These are phyloP conservation scores for Rhodamnia rubescens DNA, from an alignment of 345 rosid species.

Conservation along the genomic window DNA sequence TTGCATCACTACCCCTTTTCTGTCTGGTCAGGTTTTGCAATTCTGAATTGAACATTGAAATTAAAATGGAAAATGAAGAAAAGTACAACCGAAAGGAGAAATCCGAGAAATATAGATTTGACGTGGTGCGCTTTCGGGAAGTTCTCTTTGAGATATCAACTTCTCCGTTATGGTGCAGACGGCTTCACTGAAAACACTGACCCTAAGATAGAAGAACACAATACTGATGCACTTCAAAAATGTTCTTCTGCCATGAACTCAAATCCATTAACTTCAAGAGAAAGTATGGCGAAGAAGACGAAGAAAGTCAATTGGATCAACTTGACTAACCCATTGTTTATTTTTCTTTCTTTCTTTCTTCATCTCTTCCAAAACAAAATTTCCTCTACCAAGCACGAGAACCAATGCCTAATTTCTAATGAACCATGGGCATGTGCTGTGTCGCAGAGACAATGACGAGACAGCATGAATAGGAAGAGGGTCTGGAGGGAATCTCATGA, in stretches of 20 bases:
- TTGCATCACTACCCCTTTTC: no score
- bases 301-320: neutral
- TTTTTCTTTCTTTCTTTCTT: neutral
- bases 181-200: accelerated
- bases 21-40: neutral
- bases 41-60: neutral
- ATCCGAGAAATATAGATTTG: accelerated
- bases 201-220: neutral
- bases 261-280: neutral
- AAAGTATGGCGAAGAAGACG: neutral
- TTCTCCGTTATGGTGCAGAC: neutral
- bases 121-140: accelerated
- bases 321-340: neutral
- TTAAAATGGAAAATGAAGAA: neutral
- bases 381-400: neutral
- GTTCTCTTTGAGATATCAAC: neutral
- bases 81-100: neutral
- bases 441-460: neutral
- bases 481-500: neutral
- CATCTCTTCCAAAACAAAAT: neutral
- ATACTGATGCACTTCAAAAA: neutral
- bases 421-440: neutral
- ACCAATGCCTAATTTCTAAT: neutral
- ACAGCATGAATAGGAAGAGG: neutral
- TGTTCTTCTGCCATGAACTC: neutral